Evolutionary conservation across 768 basidiomycete genomes (phyloP), one percentile per base, ranked within the genome.

Genomic region (Pulveroboletus sp.): DNA sequence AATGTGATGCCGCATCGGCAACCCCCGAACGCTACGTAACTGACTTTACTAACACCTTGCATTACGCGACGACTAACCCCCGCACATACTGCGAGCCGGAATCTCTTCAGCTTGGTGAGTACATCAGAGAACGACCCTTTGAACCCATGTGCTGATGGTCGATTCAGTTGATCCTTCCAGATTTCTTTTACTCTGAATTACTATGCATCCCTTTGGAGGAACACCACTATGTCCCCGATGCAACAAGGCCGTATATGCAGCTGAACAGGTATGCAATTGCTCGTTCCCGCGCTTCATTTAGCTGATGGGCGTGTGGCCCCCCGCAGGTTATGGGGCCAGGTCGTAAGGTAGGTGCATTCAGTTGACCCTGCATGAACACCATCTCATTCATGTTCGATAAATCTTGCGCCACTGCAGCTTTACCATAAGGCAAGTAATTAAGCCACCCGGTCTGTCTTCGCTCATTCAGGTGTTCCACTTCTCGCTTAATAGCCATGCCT

Each of bases 261-360:
- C 90, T 44, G 91, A 94, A 67, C 89, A 93, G 79, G 88, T 85
- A 52, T 55, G 75, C 29, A 24, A 45, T 43, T 30, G 9, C 14
- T 30, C 11, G 13, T 55, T 17, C 31, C 13, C 45, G 29, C 36
- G 17, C 27, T 26, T 26, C 41, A 39, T 34, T 46, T 16, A 20
- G 45, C 42, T 50, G 32, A 54, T 53, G 8, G 26, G 13, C 35
- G 6, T 58, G 40, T 59, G 51, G 53, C 45, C 49, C n/a, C n/a
- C n/a, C n/a, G n/a, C 57, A 90, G 87, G 80, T 80, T 26, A 82
- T 93, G 75, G 92, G 92, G 17, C 92, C 92, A 45, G 92, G 87
- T 20, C 80, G 92, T 64, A 92, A 86, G 81, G 92, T 90, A 62
- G 60, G 79, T 56, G 24, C 50, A 50, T 51, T 48, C 44, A 36